These are phyloP conservation scores for Globisporangium viniferum DNA, from an alignment of 352 stramenopile species.

Conservation along the genomic window DNA sequence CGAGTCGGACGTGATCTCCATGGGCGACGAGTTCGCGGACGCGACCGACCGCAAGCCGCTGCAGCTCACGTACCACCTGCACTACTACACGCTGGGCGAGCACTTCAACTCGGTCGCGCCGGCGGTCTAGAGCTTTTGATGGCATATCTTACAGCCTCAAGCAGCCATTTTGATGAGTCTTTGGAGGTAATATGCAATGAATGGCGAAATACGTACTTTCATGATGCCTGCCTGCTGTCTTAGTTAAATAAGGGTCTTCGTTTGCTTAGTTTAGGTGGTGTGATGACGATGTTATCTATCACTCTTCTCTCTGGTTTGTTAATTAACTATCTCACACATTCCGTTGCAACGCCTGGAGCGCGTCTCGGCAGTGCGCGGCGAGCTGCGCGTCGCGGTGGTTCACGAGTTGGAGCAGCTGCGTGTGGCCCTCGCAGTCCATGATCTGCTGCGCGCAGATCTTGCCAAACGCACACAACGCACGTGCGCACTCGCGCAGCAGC, in stretches of 20 bases:
- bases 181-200: not conserved
- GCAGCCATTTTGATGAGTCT: not conserved
- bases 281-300: not conserved
- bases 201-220: not conserved
- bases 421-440: slow-evolving; percentile 17
- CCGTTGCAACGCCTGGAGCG: slow-evolving; percentile 36
- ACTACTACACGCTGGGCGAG: slow-evolving; percentile 99
- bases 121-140: not conserved
- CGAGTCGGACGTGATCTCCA: slow-evolving; percentile 82
- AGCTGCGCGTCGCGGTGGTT: slow-evolving; percentile 67
- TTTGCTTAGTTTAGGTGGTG: slow-evolving; percentile 19
- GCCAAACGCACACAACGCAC: slow-evolving; percentile 50
- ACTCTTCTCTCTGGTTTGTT: not conserved
- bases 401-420: slow-evolving; percentile 47
- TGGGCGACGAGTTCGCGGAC: slow-evolving; percentile 84
- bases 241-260: slow-evolving; percentile 5
- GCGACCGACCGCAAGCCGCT: slow-evolving; percentile 66
- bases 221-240: not conserved
- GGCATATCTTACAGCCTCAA: not conserved
- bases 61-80: slow-evolving; percentile 93
- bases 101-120: slow-evolving; percentile 97
- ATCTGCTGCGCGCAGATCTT: slow-evolving; percentile 41
- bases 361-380: slow-evolving; percentile 47
- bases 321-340: slow-evolving; percentile 7
- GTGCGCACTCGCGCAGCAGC: slow-evolving; percentile 67